Conservation (phyloP, 1,139 yeast genomes). For the Saccharomyces hybrid region DNA sequence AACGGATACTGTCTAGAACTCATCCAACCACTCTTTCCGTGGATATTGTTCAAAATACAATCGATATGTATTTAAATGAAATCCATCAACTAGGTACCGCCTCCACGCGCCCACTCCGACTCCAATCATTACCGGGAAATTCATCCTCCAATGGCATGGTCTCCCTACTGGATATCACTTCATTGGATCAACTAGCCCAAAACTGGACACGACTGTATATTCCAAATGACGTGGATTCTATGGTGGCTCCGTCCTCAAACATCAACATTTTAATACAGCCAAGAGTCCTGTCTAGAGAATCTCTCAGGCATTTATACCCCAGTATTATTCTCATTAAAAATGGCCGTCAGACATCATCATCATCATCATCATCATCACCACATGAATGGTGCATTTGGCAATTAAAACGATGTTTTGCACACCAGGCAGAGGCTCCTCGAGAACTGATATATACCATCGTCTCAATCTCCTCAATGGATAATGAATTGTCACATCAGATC, state of each 20-base stretch:
- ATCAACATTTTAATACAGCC: not conserved
- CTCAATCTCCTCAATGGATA: not conserved
- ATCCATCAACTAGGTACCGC: not conserved
- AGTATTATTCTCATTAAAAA: not conserved
- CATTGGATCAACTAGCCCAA: not conserved
- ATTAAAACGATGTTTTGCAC: not conserved
- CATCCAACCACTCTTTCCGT: constrained; percentile 10
- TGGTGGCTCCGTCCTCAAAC: not conserved
- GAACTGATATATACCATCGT: not conserved
- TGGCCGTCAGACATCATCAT: not conserved
- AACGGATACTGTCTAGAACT: constrained; percentile 8
- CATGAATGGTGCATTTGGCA: not conserved
- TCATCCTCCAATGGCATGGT: not conserved
- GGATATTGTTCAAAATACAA: constrained; percentile 12
- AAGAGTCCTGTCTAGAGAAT: not conserved
- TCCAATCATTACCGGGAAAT: not conserved
- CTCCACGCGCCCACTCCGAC: not conserved
- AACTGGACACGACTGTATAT: not conserved
- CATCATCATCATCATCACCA: not conserved
- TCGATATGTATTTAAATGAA: constrained; percentile 11
- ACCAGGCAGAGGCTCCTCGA: not conserved
- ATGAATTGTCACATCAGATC: not conserved
- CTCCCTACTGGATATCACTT: not conserved
- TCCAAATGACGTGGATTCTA: not conserved
- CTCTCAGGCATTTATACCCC: not conserved